Base-by-base conservation (phyloP, 2,329 filamentous ascomycete genomes). In the Arthroderma uncinatum region DNA sequence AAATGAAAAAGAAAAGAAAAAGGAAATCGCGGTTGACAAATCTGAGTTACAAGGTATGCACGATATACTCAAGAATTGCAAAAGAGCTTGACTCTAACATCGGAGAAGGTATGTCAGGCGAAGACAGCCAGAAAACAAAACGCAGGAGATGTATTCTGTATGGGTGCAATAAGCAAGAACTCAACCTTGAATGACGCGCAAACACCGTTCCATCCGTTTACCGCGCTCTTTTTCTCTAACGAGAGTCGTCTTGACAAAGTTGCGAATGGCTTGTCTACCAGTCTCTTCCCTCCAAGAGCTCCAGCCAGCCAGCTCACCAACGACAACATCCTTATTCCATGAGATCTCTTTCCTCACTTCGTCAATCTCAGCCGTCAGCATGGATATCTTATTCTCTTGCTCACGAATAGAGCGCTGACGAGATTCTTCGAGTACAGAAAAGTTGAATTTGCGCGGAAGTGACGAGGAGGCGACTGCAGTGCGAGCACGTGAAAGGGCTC, bases 291-390 rank as follows among this genome's bases (percentile, higher is more conserved):
- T 84, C 74, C 90, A 82, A 40, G 94, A 89, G 66, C 95, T 91
- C 89, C 93, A 98, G 14, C 88, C 90, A 0, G 93, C 93, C 57
- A 98, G 72, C 73, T 98, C 93, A 1, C 83, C 80, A 5, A 94
- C 92, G 23, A 97, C 92, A 12, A 92, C 89, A 70, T 94, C 89
- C 73, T 96, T 92, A 52, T 91, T 95, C 70, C 93, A 95, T 53
- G 89, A 78, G 57, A 98, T 75, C 71, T 98, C 93, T 54, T 82
- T 82, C 0, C 86, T 85, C n/a, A 95, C 72, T 44, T 83, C 81
- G 19, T 85, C 81, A 9, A 88, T 80, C 67, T 96, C 89, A 16
- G 78, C 72, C 61, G 85, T 81, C 21, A 82, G 82, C 61, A 84
- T 83, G 12, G 82, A 79, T 37, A 89, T 87, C 64, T 87, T 89